These are phyloP conservation scores for Avena insularis DNA, from an alignment of 176 grass and related monocot species.

Conservation along the genomic window DNA sequence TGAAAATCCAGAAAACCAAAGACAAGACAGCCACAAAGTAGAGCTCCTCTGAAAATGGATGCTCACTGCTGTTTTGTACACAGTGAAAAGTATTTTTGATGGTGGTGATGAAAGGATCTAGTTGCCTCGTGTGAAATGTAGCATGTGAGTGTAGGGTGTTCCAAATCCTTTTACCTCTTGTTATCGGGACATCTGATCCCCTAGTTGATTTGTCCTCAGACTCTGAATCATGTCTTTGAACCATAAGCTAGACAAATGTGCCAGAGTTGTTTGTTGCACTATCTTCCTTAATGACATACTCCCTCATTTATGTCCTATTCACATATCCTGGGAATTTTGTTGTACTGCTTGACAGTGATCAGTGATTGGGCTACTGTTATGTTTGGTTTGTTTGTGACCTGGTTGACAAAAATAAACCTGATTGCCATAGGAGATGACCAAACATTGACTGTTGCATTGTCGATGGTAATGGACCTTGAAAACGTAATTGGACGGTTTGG, in stretches of 20 bases:
- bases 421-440: too few species aligned
- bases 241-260: background rate
- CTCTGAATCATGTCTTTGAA: background rate
- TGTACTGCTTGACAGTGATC: background rate
- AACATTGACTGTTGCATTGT: background rate
- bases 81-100: slow-evolving; percentile 11
- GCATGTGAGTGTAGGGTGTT: background rate
- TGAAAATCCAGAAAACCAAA: slow-evolving; percentile 2
- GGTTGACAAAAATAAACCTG: background rate
- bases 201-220: background rate
- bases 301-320: background rate
- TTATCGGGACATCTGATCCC: background rate
- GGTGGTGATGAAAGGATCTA: background rate
- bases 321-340: background rate
- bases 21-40: slow-evolving; percentile 14
- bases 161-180: background rate
- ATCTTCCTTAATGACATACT: background rate
- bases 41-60: background rate
- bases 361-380: background rate
- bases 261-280: background rate
- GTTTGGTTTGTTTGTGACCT: background rate
- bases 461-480: too few species aligned
- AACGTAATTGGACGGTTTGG: too few species aligned
- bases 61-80: background rate
- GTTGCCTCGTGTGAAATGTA: background rate